Evolutionary conservation across 768 basidiomycete species (phyloP), one percentile per base, ranked within the genome.

Genomic region (Candolleomyces aberdarensis): DNA sequence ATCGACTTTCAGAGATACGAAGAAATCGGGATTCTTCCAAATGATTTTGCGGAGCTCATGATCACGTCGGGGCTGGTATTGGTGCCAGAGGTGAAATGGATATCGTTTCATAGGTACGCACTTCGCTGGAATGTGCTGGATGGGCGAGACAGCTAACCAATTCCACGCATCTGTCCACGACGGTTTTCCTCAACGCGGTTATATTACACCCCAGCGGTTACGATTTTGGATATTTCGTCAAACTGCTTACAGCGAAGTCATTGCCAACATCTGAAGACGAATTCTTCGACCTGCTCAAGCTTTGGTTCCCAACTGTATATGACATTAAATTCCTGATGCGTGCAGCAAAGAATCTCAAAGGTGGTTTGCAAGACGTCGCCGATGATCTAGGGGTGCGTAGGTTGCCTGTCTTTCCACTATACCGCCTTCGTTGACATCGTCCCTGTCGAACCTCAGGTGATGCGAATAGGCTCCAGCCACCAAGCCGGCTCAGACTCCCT

Each of bases 241-340:
- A 96, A 73, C 83, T 98, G 46, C 82, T 99, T 55, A 91, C 92
- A 22, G 89, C 85, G 63, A 80, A 88, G 68, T 91, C 94, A 49
- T 76, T 98, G 61, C 97, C 97, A 9, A 86, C 88, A 19, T 86
- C 86, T 26, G 97, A 99, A 76, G 89, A 91, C 63, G 82, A 84
- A 5, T 98, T 98, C 78, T 97, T 98, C 72, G 85, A 91, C 50
- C 84, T 89, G 50, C 81, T 98, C 32, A 83, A 78, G 61, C 88
- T 85, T 64, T 98, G 97, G 96, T 98, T 99, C 75, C 96, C 96
- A 0, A 88, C 86, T 48, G 88, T 97, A 49, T 98, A 97, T 74
- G 97, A 99, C 74, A 94, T 98, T 81, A 99, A 98, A 75, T 94
- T 89, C 74, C 85, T 99, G 74, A 94, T 96, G 87, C 87, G 93